phyloP scores from a whole-genome alignment of 2,329 filamentous ascomycete genomes.

The Alternaria sp. region DNA sequence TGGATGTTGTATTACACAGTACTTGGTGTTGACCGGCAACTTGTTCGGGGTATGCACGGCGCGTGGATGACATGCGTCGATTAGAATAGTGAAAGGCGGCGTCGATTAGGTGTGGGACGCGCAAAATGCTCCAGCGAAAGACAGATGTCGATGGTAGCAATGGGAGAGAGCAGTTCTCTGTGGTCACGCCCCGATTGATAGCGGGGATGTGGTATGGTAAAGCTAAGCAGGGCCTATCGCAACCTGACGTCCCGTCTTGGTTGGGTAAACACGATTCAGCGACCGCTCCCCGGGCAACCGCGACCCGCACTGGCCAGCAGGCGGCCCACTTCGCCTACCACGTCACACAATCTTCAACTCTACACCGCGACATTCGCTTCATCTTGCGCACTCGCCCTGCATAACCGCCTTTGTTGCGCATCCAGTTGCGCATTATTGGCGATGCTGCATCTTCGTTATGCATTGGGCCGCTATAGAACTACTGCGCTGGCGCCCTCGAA shows the following conservation, averaged over 20 bases:
- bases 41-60: constrained; percentile 21
- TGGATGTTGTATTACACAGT: background rate
- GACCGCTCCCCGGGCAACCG: constrained; percentile 28
- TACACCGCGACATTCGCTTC: constrained; percentile 2
- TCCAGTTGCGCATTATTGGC: background rate
- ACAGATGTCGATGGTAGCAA: constrained; percentile 13
- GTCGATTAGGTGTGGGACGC: constrained; percentile 1
- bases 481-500: background rate
- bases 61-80: constrained; percentile 24
- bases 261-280: constrained; percentile 23
- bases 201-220: constrained; percentile 21
- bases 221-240: constrained; percentile 20
- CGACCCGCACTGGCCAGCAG: constrained; percentile 3
- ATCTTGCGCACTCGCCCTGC: background rate
- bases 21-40: constrained; percentile 22
- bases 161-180: constrained; percentile 13
- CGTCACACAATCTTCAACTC: constrained; percentile 21
- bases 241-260: constrained; percentile 23
- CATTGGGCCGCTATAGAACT: background rate
- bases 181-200: constrained; percentile 20
- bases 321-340: constrained; percentile 18
- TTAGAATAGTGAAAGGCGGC: constrained; percentile 9
- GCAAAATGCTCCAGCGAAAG: constrained; percentile 12
- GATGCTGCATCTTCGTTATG: background rate
- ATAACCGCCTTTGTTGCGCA: background rate